Percentiles rank a stretch among this genome's conserved stretches.
Evolutionary conservation across 2,329 filamentous ascomycete genomes (phyloP).

Genomic region (Fusarium hainanense): DNA sequence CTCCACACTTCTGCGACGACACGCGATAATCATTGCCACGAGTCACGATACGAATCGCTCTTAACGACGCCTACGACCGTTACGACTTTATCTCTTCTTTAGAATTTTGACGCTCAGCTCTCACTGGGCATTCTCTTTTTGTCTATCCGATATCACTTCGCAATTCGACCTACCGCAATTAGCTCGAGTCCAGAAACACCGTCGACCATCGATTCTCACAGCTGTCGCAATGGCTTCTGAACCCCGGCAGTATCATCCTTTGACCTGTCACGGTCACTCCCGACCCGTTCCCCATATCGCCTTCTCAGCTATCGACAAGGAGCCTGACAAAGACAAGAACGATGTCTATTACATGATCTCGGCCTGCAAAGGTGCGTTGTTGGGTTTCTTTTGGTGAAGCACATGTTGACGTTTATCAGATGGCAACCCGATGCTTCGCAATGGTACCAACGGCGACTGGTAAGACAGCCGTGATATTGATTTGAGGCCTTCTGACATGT

Average conservation of each 20-base stretch:
- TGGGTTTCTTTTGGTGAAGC: conserved; percentile 17
- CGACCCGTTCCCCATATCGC: conserved; percentile 90
- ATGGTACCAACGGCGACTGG: conserved; percentile 96
- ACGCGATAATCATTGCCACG: conserved; percentile 37
- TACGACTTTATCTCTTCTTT: conserved; percentile 41
- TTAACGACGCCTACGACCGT: conserved; percentile 47
- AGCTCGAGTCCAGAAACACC: conserved; percentile 1
- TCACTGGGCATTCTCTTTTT: conserved; percentile 3
- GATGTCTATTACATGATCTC: conserved; percentile 93
- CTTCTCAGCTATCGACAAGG: conserved; percentile 87
- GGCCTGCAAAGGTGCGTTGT: conserved; percentile 80
- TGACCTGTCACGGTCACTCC: conserved; percentile 95
- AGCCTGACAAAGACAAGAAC: conserved; percentile 82
- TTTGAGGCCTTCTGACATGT: conserved; percentile 30
- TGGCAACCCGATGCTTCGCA: conserved; percentile 97
- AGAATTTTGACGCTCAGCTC: conserved; percentile 9
- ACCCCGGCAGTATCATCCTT: conserved; percentile 75
- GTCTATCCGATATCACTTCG: conserved; percentile 13
- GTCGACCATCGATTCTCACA: conserved; percentile 2
- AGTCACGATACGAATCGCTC: conserved; percentile 34
- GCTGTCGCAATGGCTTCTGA: conserved; percentile 51
- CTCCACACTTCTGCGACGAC: conserved; percentile 41
- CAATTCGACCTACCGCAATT: conserved; percentile 6
- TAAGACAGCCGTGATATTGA: conserved; percentile 52
- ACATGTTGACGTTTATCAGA: conserved; percentile 64